phyloP scores from a whole-genome alignment of 2,329 filamentous ascomycete species.

The Hymenotorrendiella dingleyae region DNA sequence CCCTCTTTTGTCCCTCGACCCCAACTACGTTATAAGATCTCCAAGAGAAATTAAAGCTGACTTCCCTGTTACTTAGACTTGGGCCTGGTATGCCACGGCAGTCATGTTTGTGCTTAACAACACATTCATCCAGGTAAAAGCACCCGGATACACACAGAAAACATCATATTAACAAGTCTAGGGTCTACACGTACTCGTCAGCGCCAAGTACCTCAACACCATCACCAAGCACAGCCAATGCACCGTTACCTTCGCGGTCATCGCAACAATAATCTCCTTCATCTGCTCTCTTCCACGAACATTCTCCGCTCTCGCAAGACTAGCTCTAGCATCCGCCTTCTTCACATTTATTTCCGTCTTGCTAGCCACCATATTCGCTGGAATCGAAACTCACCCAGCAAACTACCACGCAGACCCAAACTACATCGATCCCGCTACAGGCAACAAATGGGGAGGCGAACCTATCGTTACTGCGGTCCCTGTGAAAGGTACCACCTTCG shows the following conservation, averaged over 20 bases:
- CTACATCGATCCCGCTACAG: conserved; percentile 28
- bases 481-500: conserved; percentile 65
- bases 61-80: too few species aligned
- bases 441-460: conserved; percentile 41
- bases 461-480: conserved; percentile 66
- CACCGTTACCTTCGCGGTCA: conserved; percentile 72
- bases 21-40: too few species aligned
- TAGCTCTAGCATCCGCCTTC: conserved; percentile 72
- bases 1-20: too few species aligned
- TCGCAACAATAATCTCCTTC: conserved; percentile 71
- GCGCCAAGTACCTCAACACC: conserved; percentile 84
- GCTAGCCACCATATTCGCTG: conserved; percentile 76
- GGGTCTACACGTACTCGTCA: conserved; percentile 76
- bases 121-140: conserved; percentile 70
- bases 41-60: too few species aligned
- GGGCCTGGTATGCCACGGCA: conserved; percentile 64
- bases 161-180: conserved; percentile 27
- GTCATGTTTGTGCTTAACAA: conserved; percentile 93
- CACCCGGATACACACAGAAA: not conserved
- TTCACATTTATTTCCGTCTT: conserved; percentile 90
- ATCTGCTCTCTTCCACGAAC: conserved; percentile 78
- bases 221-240: conserved; percentile 69
- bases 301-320: conserved; percentile 71
- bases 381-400: conserved; percentile 66
- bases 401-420: conserved; percentile 49